Evolutionary conservation across 1,139 yeast species (phyloP), one percentile per base, ranked within the genome.

Genomic region (Diutina mesorugosa): DNA sequence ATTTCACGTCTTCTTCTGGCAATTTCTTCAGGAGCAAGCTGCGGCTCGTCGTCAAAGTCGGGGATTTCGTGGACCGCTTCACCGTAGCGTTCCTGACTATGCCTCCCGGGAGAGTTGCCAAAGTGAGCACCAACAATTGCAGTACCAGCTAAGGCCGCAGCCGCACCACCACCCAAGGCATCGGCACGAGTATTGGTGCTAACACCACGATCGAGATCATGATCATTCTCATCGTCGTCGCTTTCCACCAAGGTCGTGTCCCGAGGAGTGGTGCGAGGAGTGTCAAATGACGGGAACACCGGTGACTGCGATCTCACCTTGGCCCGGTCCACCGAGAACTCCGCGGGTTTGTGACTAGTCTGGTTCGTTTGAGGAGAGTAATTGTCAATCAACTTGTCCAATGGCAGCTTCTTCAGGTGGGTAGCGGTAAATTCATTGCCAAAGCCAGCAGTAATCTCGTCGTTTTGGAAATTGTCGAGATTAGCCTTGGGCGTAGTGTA

Each of bases 101-200:
- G 8, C 2, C 18, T 29, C 7, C 12, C 21, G 10, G 53, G 45
- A 50, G 53, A n/a, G 32, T 50, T n/a, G 9, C 53, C 53, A 18
- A 50, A 50, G 16, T 50, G 53, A 18, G 53, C 53, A 9, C 53
- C 53, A 16, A 50, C 53, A 12, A 50, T 50, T 2, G 53, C 53
- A n/a, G 53, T 32, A 16, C 53, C 53, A 7, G 53, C 53, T 9
- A 50, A 32, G 8, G 45, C 16, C 16, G 53, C 53, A 12, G 53
- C 53, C 4, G 53, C 41, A 4, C 14, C 41, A 32, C 53, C 45
- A 9, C 53, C 53, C 10, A 50, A 32, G 1, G 16, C 26, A 8
- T 14, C 12, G 4, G 53, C 53, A 14, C 50, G 29, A 12, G n/a
- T n/a, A 18, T n/a, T 18, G n/a, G n/a, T 18, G 18, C 9, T 9